Evolutionary conservation across 257 asterid genomes (phyloP), one percentile per base, ranked within the genome.

Genomic region (Gentiana straminea): DNA sequence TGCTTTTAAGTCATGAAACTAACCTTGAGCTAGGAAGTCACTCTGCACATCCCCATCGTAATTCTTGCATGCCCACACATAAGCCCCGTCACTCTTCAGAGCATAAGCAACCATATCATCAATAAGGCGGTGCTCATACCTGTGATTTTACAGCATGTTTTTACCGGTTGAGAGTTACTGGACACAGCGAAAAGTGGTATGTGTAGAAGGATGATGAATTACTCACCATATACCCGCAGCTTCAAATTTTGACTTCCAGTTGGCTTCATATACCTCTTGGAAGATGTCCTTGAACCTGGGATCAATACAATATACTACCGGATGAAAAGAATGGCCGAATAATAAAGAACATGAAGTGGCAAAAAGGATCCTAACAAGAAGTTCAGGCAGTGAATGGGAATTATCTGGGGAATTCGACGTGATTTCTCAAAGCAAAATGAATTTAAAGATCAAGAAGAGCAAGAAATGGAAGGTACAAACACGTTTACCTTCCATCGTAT

Each of bases 71-170:
- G 99, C 99, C 99, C 99, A 92, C 24, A 92, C 97, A 57, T 92
- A 88, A 59, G 81, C 97, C 63, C 99, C 99, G n/a, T 92, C 97
- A 32, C 97, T 92, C 90, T 92, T 92, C 8, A 92, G 77, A 68
- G 99, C 97, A 70, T 88, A 88, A 33, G 97, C 99, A 80, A 92
- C 99, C 97, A 92, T 92, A 72, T 92, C 99, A 71, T 92, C 99
- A 49, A 92, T 92, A 53, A 92, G 97, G 61, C 95, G 97, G 75
- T 92, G 99, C 75, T 92, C 97, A 15, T 92, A 92, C 98, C 98
- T 92, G 65, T 13, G 35, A 36, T 62, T 35, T 6, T 4, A 67
- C 59, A 33, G 44, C 35, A 37, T 55, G 59, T 54, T 46, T 58
- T 46, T 33, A 10, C 3, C 37, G 32, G 33, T 53, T 34, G 47